Conservation (phyloP, 2,329 filamentous ascomycete genomes). For the Blumeriella jaapii region DNA sequence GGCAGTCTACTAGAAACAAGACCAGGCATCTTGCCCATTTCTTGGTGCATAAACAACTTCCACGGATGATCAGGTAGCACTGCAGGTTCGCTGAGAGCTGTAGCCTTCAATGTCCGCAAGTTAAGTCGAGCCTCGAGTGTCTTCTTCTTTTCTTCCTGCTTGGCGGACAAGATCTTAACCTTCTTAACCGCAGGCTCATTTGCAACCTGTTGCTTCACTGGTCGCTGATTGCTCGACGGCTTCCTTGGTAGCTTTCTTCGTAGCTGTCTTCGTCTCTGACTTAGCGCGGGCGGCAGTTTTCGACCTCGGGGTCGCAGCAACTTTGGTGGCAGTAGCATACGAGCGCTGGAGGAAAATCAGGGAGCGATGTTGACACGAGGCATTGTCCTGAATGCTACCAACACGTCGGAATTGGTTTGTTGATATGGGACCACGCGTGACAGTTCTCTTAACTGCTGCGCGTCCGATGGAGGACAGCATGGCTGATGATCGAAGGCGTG, state of each 20-base stretch:
- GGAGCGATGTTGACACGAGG: conserved; percentile 8
- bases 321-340: conserved; percentile 22
- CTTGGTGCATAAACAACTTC: no score
- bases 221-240: conserved; percentile 13
- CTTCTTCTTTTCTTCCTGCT: conserved; percentile 10
- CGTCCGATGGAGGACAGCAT: conserved; percentile 28
- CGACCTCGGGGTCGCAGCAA: conserved; percentile 10
- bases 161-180: conserved; percentile 8
- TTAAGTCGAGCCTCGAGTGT: neutral
- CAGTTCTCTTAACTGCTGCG: conserved; percentile 22
- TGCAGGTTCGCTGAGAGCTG: conserved; percentile 15
- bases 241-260: conserved; percentile 17
- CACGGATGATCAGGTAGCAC: no score
- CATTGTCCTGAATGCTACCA: conserved; percentile 11
- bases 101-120: conserved; percentile 5
- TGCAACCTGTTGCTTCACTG: conserved; percentile 11
- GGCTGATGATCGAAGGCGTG: conserved; percentile 3
- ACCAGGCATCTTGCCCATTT: no score
- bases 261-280: conserved; percentile 10
- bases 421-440: conserved; percentile 17
- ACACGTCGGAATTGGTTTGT: conserved; percentile 22
- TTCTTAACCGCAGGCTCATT: neutral
- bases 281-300: conserved; percentile 19
- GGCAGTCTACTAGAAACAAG: no score
- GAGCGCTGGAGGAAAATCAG: conserved; percentile 8